Evolutionary conservation across 2,329 filamentous ascomycete genomes (phyloP).

Genomic region (Rachicladosporium sp.): DNA sequence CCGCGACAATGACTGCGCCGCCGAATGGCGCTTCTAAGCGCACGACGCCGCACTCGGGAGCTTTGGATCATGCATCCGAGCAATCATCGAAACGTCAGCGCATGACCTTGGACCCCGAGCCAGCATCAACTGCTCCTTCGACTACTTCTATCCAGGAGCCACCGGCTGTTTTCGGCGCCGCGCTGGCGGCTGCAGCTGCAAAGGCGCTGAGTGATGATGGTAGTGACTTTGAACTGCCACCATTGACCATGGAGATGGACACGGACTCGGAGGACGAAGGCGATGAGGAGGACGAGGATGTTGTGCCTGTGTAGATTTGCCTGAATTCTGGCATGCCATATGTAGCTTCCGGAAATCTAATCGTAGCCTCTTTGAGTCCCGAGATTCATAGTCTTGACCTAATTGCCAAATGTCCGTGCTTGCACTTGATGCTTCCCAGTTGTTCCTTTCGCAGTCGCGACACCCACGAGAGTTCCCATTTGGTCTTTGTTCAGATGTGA

Average conservation of each 20-base stretch:
- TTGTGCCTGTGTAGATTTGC: no score
- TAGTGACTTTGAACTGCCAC: slow-evolving; percentile 26
- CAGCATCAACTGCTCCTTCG: background rate
- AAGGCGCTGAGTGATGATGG: slow-evolving; percentile 16
- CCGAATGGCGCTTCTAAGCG: no score
- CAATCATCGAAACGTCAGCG: background rate
- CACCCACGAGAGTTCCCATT: no score
- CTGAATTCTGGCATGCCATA: no score
- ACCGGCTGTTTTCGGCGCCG: background rate
- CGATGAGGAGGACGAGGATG: slow-evolving; percentile 5
- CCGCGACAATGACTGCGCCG: no score
- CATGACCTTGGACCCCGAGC: background rate
- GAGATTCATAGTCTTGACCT: no score
- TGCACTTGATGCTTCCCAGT: no score
- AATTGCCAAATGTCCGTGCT: no score
- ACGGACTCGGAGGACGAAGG: slow-evolving; percentile 18
- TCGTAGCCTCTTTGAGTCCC: no score
- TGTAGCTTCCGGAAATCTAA: no score
- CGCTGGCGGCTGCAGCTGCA: slow-evolving; percentile 5
- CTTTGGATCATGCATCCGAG: background rate
- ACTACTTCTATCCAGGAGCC: background rate
- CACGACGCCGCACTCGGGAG: background rate
- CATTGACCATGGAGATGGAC: slow-evolving; percentile 21
- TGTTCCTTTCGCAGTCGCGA: no score
- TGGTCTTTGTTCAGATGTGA: no score